Conservation (phyloP, 1,284 basidiomycete genomes). For the Flammula alnicola region DNA sequence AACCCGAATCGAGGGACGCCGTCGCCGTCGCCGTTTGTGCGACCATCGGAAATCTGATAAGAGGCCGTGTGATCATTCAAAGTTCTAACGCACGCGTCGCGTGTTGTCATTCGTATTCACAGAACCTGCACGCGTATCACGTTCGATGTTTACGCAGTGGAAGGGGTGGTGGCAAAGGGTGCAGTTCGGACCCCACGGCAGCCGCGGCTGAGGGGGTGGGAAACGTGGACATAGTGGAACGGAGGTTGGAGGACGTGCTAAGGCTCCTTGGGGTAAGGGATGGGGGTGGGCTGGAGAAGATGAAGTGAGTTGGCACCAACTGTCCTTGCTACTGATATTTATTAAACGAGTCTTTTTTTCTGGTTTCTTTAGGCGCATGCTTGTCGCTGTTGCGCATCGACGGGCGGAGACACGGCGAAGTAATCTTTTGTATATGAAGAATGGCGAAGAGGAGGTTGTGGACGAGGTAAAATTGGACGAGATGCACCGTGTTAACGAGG, state of each 20-base stretch:
- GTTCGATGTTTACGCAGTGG: constrained; percentile 1
- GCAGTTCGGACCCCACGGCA: constrained; percentile 3
- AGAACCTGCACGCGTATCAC: constrained; percentile 35
- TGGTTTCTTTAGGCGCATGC: constrained; percentile 11
- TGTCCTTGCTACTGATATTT: neutral
- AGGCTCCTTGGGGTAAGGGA: constrained; percentile 9
- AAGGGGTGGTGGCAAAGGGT: neutral
- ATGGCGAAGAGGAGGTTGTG: no score
- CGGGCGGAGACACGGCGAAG: constrained; percentile 10
- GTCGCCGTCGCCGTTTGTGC: no score
- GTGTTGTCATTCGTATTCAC: constrained; percentile 2
- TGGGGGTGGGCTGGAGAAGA: constrained; percentile 9
- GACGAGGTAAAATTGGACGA: constrained; percentile 14
- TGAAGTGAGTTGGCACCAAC: constrained; percentile 14
- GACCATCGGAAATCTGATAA: neutral
- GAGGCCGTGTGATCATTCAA: neutral
- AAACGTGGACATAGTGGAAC: constrained; percentile 1
- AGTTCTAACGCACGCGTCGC: neutral
- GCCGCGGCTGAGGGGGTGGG: neutral
- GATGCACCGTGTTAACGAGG: constrained; percentile 21
- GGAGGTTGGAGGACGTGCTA: constrained; percentile 15
- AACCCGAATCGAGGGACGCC: no score
- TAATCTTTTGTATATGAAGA: no score
- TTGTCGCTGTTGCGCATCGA: constrained; percentile 17
- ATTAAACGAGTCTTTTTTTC: neutral